These are phyloP conservation scores for Dictyostelium citrinum DNA, from an alignment of 78 protist genomes.

Conservation along the genomic window DNA sequence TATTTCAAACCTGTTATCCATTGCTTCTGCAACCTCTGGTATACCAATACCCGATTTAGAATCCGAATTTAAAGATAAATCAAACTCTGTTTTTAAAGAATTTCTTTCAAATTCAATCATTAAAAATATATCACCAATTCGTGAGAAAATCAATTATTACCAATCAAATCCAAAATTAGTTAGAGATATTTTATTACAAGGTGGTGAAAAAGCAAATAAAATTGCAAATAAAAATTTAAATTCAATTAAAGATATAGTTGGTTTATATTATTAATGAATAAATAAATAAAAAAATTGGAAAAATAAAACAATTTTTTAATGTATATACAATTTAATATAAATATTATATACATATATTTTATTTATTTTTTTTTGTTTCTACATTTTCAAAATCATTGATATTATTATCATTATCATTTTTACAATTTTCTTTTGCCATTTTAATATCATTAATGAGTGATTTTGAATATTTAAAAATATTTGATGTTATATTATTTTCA, in stretches of 20 bases:
- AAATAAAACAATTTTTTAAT: background rate
- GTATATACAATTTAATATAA: background rate
- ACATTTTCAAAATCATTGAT: background rate
- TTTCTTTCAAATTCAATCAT: slow-evolving; percentile 19
- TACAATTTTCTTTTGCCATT: background rate
- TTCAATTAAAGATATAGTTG: slow-evolving; percentile 57
- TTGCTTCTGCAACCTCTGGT: slow-evolving; percentile 39
- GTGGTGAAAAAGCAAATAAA: slow-evolving; percentile 55
- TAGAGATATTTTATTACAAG: slow-evolving; percentile 38
- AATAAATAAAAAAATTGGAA: background rate
- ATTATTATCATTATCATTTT: background rate
- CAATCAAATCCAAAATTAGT: slow-evolving; percentile 24
- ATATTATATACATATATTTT: background rate
- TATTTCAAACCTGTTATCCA: slow-evolving; percentile 64
- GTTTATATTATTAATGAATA: slow-evolving; percentile 27
- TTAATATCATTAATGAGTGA: background rate
- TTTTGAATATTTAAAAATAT: background rate
- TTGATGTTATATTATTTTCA: background rate
- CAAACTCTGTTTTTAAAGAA: slow-evolving; percentile 7
- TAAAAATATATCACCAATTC: slow-evolving; percentile 49
- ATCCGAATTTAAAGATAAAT: slow-evolving; percentile 4
- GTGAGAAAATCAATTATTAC: slow-evolving; percentile 57
- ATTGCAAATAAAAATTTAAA: slow-evolving; percentile 52
- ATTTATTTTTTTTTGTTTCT: background rate
- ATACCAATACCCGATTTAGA: background rate